Conservation (phyloP, 2,329 filamentous ascomycete species). For the Colletotrichum echinochloae region DNA sequence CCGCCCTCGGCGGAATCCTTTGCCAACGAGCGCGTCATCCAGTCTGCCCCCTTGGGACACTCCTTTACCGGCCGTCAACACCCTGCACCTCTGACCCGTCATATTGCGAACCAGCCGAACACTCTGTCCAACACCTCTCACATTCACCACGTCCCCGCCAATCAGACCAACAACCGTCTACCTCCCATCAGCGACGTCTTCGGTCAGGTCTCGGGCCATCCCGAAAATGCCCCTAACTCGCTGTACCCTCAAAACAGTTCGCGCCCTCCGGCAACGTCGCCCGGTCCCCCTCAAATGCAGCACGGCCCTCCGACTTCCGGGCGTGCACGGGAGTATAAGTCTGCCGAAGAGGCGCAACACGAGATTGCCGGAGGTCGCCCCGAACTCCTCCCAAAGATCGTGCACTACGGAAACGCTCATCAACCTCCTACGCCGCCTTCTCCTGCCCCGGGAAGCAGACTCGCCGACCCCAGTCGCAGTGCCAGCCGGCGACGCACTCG, state of each 20-base stretch:
- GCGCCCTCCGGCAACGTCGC: constrained; percentile 77
- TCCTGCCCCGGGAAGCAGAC: constrained; percentile 68
- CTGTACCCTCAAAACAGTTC: constrained; percentile 72
- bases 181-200: constrained; percentile 97
- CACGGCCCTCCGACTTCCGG: constrained; percentile 64
- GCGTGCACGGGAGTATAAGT: constrained; percentile 88
- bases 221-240: constrained; percentile 63
- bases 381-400: constrained; percentile 90
- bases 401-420: constrained; percentile 89
- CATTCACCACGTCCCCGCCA: constrained; percentile 89
- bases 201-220: constrained; percentile 77
- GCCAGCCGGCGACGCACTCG: constrained; percentile 80
- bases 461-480: constrained; percentile 65
- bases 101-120: constrained; percentile 84
- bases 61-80: constrained; percentile 94
- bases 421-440: constrained; percentile 94
- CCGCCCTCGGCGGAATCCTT: constrained; percentile 93
- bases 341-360: constrained; percentile 94
- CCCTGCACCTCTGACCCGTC: constrained; percentile 79
- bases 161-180: constrained; percentile 90
- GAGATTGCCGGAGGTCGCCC: constrained; percentile 91
- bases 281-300: constrained; percentile 67
- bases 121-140: constrained; percentile 87
- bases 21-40: constrained; percentile 92
- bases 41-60: constrained; percentile 94